Conservation (phyloP, 345 rosid genomes). For the Populus pruinosa region DNA sequence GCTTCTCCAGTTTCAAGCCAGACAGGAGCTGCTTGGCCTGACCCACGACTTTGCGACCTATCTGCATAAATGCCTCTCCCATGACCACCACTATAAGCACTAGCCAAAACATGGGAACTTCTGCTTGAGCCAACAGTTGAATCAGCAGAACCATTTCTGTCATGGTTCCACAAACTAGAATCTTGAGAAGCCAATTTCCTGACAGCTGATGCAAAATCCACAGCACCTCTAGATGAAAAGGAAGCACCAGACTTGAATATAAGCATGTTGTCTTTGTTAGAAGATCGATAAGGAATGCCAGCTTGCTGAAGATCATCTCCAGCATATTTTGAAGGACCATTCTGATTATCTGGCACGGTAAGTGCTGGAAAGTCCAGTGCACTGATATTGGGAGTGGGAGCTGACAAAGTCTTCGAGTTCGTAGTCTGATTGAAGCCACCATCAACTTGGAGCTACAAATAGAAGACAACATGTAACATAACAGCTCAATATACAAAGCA, state of each 20-base stretch:
- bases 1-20: slow-evolving; percentile 99
- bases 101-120: slow-evolving; percentile 51
- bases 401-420: slow-evolving; percentile 58
- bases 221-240: slow-evolving; percentile 50
- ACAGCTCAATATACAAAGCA: slow-evolving; percentile 1
- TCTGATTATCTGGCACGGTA: slow-evolving; percentile 52
- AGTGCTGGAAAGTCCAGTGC: slow-evolving; percentile 88
- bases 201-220: slow-evolving; percentile 91
- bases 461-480: slow-evolving; percentile 19
- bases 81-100: slow-evolving; percentile 53
- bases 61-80: slow-evolving; percentile 67
- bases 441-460: slow-evolving; percentile 86
- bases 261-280: slow-evolving; percentile 70
- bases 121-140: slow-evolving; percentile 80
- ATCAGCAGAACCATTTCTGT: slow-evolving; percentile 68
- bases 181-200: slow-evolving; percentile 82
- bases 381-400: slow-evolving; percentile 80
- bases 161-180: slow-evolving; percentile 83
- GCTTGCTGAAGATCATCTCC: slow-evolving; percentile 70
- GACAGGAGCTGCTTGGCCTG: slow-evolving; percentile 70
- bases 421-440: slow-evolving; percentile 68
- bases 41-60: slow-evolving; percentile 59
- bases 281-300: slow-evolving; percentile 53
- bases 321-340: slow-evolving; percentile 49
- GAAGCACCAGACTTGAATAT: slow-evolving; percentile 66